Conservation (phyloP, 441 rosid genomes). For the Rhodomyrtus psidioides region DNA sequence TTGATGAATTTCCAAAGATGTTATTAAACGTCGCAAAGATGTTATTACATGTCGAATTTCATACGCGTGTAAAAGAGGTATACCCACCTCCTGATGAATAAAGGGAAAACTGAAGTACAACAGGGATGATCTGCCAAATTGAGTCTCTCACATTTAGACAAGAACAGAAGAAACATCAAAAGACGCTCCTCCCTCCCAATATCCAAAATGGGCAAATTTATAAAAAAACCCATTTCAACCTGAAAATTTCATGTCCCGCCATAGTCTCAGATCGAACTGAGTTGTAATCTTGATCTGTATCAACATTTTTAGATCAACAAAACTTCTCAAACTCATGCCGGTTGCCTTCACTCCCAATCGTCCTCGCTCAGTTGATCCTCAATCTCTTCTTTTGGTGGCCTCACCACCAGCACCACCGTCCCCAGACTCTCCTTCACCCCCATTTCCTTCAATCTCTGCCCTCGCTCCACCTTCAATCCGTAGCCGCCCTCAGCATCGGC, state of each 20-base stretch:
- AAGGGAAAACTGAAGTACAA: background rate
- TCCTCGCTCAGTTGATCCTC: slow-evolving; percentile 55
- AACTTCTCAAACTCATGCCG: background rate
- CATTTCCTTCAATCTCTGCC: slow-evolving; percentile 41
- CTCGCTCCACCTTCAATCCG: slow-evolving; percentile 60
- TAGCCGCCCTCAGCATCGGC: slow-evolving; percentile 6
- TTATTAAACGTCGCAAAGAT: background rate
- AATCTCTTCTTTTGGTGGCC: slow-evolving; percentile 65
- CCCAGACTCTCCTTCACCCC: slow-evolving; percentile 47
- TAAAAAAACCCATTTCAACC: background rate
- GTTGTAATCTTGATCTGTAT: background rate
- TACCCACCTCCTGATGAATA: background rate
- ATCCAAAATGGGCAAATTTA: background rate
- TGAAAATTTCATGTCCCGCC: background rate
- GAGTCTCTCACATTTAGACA: background rate
- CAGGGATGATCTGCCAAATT: background rate
- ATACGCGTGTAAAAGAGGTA: background rate
- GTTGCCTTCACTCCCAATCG: slow-evolving; percentile 62
- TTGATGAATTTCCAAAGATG: background rate
- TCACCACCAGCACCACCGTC: slow-evolving; percentile 56
- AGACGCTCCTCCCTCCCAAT: background rate
- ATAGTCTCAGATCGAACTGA: background rate
- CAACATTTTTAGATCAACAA: background rate
- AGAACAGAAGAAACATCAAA: background rate
- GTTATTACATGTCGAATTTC: background rate